Evolutionary conservation across 495 filamentous ascomycete genomes (phyloP), one percentile per base, ranked within the genome.

Genomic region (Penicillium cinerascens): DNA sequence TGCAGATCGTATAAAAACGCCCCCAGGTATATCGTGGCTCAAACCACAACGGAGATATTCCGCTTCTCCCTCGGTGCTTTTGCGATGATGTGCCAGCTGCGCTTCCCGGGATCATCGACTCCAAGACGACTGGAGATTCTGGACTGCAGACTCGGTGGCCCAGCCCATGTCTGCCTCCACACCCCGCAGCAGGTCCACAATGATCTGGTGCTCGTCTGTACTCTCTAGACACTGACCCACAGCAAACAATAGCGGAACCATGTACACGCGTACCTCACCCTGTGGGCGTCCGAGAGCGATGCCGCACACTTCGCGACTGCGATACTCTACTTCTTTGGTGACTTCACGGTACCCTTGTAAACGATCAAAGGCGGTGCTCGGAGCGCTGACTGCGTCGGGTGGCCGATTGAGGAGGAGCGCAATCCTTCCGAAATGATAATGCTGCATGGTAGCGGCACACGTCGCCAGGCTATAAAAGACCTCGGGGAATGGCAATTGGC

Each of bases 311-410:
- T 75, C 70, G 3, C 66, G 63, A 47, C 63, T 58, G 10, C 73
- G 71, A 43, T 66, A 68, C 38, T 76, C 73, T 7, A 73, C 71
- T 44, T 76, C 70, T 29, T 75, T 75, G 3, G 71, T 74, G 15
- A 76, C 53, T 43, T 75, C 72, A 8, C 73, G 58, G 25, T 75
- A 74, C 2, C 65, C 63, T 29, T 72, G 69, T 3, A 76, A 52
- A 4, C 72, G 69, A 47, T 75, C 70, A 44, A 72, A 75, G 0
- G 72, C 69, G 4, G 67, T 73, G 29, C 66, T 72, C 0, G 67
- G 72, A 0, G 61, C 69, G 13, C 61, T 66, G 36, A 71, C 49
- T 2, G 55, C 59, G 41, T 76, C 70, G 9, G 63, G 46, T 0
- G 73, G 73, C 10, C 66, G 59, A 20, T 77, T 75, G 7, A 77